These are phyloP conservation scores for Gaertneriomyces sp. DNA, from an alignment of 192 early-diverging fungal genomes.

Conservation along the genomic window DNA sequence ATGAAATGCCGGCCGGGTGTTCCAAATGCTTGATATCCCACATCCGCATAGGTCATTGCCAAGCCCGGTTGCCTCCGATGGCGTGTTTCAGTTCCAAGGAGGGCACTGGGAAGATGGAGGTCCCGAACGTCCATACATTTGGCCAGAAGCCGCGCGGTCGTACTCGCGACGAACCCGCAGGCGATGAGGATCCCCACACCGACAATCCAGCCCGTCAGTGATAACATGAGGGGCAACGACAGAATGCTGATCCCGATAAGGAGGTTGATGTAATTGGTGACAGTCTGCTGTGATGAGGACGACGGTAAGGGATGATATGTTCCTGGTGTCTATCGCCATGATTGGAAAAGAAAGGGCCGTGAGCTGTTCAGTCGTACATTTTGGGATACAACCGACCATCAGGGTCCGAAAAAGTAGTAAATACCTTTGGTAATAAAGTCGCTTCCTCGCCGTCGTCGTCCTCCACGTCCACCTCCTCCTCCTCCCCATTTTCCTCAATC, in stretches of 20 bases:
- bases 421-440: too few relatives aligned
- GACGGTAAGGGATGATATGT: not conserved
- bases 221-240: conserved; percentile 57
- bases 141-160: conserved; percentile 60
- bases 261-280: conserved; percentile 57
- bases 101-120: conserved; percentile 8
- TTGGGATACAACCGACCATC: too few relatives aligned
- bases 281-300: conserved; percentile 26
- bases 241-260: conserved; percentile 66
- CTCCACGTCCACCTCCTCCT: too few relatives aligned
- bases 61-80: not conserved
- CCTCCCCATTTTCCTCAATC: too few relatives aligned
- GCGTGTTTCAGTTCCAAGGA: not conserved
- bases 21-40: conserved; percentile 49
- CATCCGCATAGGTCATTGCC: conserved; percentile 43
- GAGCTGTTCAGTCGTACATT: too few relatives aligned
- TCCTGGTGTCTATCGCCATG: not conserved
- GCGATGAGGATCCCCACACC: conserved; percentile 47
- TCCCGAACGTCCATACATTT: conserved; percentile 45
- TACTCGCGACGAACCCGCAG: conserved; percentile 34
- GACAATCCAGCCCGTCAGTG: conserved; percentile 56
- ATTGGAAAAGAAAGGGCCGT: too few relatives aligned
- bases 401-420: too few relatives aligned
- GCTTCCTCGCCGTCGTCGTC: too few relatives aligned
- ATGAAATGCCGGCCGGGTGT: conserved; percentile 36